Base-by-base conservation (phyloP, 331 rosid species). In the Erythrophleum ivorense region DNA sequence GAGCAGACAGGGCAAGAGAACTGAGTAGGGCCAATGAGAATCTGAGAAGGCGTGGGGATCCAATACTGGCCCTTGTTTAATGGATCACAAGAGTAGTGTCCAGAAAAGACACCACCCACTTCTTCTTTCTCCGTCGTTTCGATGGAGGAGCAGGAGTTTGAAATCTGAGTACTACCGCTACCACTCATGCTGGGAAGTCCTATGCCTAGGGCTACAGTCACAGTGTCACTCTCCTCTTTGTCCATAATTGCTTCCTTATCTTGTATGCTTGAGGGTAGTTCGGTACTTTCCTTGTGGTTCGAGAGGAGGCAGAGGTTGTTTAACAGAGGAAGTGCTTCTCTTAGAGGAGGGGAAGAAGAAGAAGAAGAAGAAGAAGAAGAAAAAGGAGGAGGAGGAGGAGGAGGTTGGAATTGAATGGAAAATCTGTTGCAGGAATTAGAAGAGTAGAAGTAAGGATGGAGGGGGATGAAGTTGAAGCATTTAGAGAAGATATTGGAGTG, bases 391-490 rank as follows among this genome's bases (percentile, higher is more conserved):
- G 83, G 55, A 9, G 67, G 6, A 14, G 71, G 59, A 4, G 48
- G n/a, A 4, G 76, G 57, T 2, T 55, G 81, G 78, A 55, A 74
- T 12, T 79, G 81, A 70, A 77, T 29, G 31, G 74, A 71, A 9
- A 73, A 40, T n/a, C 14, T n/a, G 46, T 24, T 52, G 73, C 38
- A 63, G 46, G 70, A 33, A 33, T 34, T 63, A 10, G 70, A 34
- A 34, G 70, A 34, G 45, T 63, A 63, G 5, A 33, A 63, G 45
- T 63, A 53, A 29, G 18, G 78, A 8, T 88, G 84, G 14, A 45
- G 81, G 70, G 87, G 85, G 60, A 76, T 83, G 85, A 83, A 85
- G 85, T 79, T 89, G 82, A 83, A 80, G 81, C 81, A 74, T 40
- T 57, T 67, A 8, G 55, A 59, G 66, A 79, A 81, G 71, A 81